phyloP scores from a whole-genome alignment of 768 basidiomycete species.

The Gelatoporia subvermispora region DNA sequence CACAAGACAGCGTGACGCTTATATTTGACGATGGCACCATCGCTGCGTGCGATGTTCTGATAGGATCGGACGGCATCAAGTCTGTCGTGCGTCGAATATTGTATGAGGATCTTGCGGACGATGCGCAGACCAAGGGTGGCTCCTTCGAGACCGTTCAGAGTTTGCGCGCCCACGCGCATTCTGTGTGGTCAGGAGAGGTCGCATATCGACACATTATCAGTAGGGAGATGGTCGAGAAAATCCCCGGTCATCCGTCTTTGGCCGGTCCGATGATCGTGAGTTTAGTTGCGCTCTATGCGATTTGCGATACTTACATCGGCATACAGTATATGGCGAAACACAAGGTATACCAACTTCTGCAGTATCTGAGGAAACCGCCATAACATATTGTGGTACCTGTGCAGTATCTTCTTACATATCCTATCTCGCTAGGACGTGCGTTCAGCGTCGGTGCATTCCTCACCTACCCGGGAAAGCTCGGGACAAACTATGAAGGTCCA shows the following conservation, averaged over 20 bases:
- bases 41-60: slow-evolving; percentile 33
- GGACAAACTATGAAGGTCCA: slow-evolving; percentile 27
- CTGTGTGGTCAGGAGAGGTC: background rate
- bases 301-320: background rate
- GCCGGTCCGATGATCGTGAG: background rate
- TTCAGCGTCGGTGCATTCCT: slow-evolving; percentile 31
- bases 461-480: slow-evolving; percentile 24
- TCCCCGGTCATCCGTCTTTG: background rate
- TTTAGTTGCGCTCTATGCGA: background rate
- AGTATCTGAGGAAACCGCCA: no score
- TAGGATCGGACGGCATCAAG: slow-evolving; percentile 41
- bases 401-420: slow-evolving; percentile 22
- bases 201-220: background rate
- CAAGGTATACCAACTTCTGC: background rate
- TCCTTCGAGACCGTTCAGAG: background rate
- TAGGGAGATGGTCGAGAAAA: background rate
- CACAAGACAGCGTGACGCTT: slow-evolving; percentile 18
- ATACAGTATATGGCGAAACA: background rate
- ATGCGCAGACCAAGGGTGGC: background rate
- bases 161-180: background rate
- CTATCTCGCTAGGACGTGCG: slow-evolving; percentile 30
- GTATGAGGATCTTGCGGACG: slow-evolving; percentile 16
- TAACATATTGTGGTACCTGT: no score
- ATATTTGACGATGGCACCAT: slow-evolving; percentile 34
- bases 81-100: slow-evolving; percentile 29